Base-by-base conservation (phyloP, 2,329 filamentous ascomycete species). In the Fusarium neocosmosporiellum region DNA sequence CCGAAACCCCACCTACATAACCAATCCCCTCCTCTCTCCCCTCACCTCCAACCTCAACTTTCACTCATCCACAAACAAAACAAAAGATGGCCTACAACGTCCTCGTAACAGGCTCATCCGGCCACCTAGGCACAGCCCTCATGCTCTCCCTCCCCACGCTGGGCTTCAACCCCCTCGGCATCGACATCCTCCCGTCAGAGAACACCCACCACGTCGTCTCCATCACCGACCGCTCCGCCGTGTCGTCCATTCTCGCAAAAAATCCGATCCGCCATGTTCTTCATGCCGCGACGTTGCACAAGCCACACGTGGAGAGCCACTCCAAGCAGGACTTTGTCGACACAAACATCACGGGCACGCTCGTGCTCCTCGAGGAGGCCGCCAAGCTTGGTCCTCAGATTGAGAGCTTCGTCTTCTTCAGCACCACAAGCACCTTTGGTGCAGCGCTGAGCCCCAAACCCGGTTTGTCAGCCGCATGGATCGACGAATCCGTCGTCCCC, bases 401-500 rank as follows among this genome's bases (percentile, higher is more conserved):
- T 14, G 66, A 81, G 18, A 83, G 83, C 58, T 86, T 87, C 74
- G 37, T 85, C 69, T 86, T 84, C 76, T 76, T 85, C 69, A 85
- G 83, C 70, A 86, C 85, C 1, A 86, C 85, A 2, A 86, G 84
- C n/a, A 72, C 83, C 0, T 86, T 86, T 29, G 85, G 85, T 27
- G 66, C 72, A 1, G 84, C 84, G 0, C 76, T 86, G 9, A 81
- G 80, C 59, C 83, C 84, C 0, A 58, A 66, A 2, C 78, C 77
- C 0, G 83, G 83, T 2, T 58, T 67, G 0, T 83, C 84, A 2
- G 84, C 84, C 0, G 83, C 79, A 2, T 85, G 84, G 84, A 86
- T 86, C 69, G 78, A 83, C 71, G 85, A 86, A 71, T 39, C 67
- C 0, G 81, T 85, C 9, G 76, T 78, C 0, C 82, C 84, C 0